phyloP scores from a whole-genome alignment of 257 asterid species.

The Knoxia roxburghii region DNA sequence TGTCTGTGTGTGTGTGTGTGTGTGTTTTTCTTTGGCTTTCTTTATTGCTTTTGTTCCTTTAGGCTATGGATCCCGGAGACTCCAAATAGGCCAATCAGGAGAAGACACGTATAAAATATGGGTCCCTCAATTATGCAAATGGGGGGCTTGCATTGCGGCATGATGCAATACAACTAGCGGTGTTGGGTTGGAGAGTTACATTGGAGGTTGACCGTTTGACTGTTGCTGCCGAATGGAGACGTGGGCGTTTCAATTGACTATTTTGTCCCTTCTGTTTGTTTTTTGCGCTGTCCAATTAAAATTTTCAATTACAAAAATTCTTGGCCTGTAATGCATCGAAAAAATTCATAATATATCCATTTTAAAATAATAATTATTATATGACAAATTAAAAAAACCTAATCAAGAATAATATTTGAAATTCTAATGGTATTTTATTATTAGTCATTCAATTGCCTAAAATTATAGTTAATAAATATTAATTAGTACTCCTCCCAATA shows the following conservation, averaged over 20 bases:
- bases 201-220: constrained; percentile 48
- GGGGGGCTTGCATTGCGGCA: constrained; percentile 40
- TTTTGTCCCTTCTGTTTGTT: constrained; percentile 9
- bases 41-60: constrained; percentile 22
- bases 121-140: constrained; percentile 38
- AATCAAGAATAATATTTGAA: too few species aligned
- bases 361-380: too few species aligned
- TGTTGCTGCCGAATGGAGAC: constrained; percentile 1
- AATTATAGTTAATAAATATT: too few species aligned
- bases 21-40: constrained; percentile 5
- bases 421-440: too few species aligned
- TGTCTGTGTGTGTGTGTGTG: constrained; percentile 16
- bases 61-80: constrained; percentile 54
- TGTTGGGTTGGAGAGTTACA: constrained; percentile 13
- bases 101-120: constrained; percentile 22
- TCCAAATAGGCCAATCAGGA: constrained; percentile 22
- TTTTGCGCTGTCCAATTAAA: background rate
- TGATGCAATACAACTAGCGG: constrained; percentile 34
- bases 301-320: too few species aligned
- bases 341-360: too few species aligned
- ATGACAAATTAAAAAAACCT: too few species aligned
- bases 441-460: too few species aligned
- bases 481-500: too few species aligned
- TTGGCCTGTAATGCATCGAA: too few species aligned
- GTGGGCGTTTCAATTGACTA: constrained; percentile 19